phyloP scores from a whole-genome alignment of 371 early-diverging fungal species.

The Mortierella sp. region DNA sequence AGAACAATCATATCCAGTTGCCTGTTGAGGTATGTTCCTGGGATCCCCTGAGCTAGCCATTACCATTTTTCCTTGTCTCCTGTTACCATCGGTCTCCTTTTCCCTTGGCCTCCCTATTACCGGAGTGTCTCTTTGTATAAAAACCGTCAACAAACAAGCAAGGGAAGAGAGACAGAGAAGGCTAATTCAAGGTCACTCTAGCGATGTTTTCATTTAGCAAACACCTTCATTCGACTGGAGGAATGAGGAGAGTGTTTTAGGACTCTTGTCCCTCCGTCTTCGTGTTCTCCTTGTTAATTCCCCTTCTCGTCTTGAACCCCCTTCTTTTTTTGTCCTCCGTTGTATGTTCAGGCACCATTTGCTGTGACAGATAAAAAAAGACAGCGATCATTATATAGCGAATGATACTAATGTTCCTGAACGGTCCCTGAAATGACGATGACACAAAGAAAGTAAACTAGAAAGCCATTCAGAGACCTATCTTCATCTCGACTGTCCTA shows the following conservation, averaged over 20 bases:
- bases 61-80: background rate
- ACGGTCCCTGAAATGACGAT: background rate
- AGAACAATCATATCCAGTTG: background rate
- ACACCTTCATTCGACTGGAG: background rate
- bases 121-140: background rate
- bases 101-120: background rate
- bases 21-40: background rate
- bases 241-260: background rate
- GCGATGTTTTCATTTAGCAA: background rate
- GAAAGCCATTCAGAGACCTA: too few relatives aligned
- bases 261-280: background rate
- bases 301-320: background rate
- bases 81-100: background rate
- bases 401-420: background rate
- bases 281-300: background rate
- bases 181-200: background rate
- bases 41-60: background rate
- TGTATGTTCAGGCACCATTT: background rate
- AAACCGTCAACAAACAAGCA: background rate
- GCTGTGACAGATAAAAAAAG: background rate
- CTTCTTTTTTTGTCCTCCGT: background rate
- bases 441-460: background rate
- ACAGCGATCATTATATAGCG: too few relatives aligned
- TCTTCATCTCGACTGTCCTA: background rate
- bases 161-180: background rate